These are phyloP conservation scores for Gamarada debralockiae DNA, from an alignment of 495 filamentous ascomycete genomes.

Conservation along the genomic window DNA sequence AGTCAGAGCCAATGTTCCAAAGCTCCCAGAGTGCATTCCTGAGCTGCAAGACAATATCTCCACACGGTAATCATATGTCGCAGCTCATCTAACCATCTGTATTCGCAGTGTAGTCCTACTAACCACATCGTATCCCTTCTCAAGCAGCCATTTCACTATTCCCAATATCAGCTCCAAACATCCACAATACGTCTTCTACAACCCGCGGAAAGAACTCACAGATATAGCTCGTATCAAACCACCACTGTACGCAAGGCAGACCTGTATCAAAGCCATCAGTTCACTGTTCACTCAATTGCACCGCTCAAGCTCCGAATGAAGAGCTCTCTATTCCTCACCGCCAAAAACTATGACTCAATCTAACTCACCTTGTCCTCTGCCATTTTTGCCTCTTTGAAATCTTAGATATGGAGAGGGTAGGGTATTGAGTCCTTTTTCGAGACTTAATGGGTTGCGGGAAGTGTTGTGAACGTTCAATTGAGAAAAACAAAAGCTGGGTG, in stretches of 20 bases:
- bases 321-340: slow-evolving; percentile 5
- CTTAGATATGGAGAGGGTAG: background rate
- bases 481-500: slow-evolving; percentile 2
- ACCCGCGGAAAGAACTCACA: slow-evolving; percentile 9
- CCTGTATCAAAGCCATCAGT: slow-evolving; percentile 24
- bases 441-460: background rate
- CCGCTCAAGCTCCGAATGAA: background rate
- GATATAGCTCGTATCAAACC: slow-evolving; percentile 69
- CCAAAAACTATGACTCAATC: slow-evolving; percentile 6
- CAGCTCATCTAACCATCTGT: background rate
- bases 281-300: background rate
- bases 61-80: background rate
- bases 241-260: slow-evolving; percentile 41
- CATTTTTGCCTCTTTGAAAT: slow-evolving; percentile 24
- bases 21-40: background rate
- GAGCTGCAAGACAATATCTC: slow-evolving; percentile 19
- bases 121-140: slow-evolving; percentile 53
- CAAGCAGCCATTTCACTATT: slow-evolving; percentile 59
- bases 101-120: no score
- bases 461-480: slow-evolving; percentile 1
- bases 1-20: background rate
- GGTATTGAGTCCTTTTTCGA: background rate
- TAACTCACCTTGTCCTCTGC: slow-evolving; percentile 35
- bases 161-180: slow-evolving; percentile 17
- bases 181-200: no score